phyloP scores from a whole-genome alignment of 2,329 filamentous ascomycete genomes.

The Arthrobotrys sinensis region DNA sequence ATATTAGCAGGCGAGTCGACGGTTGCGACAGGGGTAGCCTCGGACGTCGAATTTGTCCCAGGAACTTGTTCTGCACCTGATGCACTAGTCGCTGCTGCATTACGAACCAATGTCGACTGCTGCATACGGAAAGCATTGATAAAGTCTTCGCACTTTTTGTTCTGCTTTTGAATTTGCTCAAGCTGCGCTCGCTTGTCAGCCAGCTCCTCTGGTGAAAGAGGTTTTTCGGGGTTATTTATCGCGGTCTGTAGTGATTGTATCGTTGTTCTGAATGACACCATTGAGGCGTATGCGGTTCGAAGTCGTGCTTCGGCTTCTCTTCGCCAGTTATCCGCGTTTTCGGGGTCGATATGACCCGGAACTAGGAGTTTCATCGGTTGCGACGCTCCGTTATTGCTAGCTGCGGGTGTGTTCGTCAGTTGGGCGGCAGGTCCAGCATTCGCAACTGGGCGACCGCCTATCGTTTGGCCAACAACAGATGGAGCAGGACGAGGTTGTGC shows the following conservation, averaged over 20 bases:
- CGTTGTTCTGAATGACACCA: constrained; percentile 48
- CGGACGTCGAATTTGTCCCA: not conserved
- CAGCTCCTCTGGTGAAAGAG: constrained; percentile 42
- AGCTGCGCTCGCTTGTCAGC: constrained; percentile 44
- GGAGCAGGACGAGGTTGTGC: constrained; percentile 32
- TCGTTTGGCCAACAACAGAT: not conserved
- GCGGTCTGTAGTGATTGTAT: constrained; percentile 46
- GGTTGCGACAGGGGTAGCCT: not conserved
- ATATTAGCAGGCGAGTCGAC: not conserved
- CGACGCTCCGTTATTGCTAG: constrained; percentile 23
- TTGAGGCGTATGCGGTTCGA: constrained; percentile 59
- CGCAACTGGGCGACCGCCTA: constrained; percentile 9
- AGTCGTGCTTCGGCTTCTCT: constrained; percentile 53
- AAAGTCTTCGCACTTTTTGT: constrained; percentile 60
- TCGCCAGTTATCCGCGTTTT: constrained; percentile 59
- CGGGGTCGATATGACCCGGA: constrained; percentile 55
- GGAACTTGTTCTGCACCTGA: constrained; percentile 19
- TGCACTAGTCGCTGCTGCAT: constrained; percentile 20
- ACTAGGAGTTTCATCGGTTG: constrained; percentile 59
- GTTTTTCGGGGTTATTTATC: constrained; percentile 50
- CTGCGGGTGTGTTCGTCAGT: not conserved
- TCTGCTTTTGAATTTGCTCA: constrained; percentile 53
- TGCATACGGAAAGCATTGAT: constrained; percentile 59
- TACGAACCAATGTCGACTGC: constrained; percentile 51
- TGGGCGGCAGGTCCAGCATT: constrained; percentile 15